A percentile compares a stretch with the other conserved stretches of the same genome.
phyloP scores from a whole-genome alignment of 2,329 filamentous ascomycete species.

The Dothideomycetes sp. region DNA sequence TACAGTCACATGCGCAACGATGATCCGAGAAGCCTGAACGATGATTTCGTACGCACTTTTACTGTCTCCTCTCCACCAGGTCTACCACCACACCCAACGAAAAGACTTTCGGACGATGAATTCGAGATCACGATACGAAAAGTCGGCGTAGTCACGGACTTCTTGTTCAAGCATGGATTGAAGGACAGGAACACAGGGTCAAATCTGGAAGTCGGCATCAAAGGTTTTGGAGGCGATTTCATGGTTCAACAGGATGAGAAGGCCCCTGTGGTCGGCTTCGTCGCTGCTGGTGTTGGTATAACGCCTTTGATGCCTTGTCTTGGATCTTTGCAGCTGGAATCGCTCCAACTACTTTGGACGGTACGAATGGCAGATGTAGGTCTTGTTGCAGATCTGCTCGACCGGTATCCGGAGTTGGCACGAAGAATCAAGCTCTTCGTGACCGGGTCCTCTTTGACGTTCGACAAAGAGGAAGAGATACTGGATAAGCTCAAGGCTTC shows the following conservation, averaged over 20 bases:
- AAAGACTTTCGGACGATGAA: conserved; percentile 30
- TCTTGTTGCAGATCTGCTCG: conserved; percentile 53
- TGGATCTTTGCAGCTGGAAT: conserved; percentile 19
- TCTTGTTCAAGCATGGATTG: conserved; percentile 44
- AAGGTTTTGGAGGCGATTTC: conserved; percentile 65
- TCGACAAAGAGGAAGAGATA: conserved; percentile 21
- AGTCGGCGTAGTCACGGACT: conserved; percentile 58
- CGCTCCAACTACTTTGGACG: conserved; percentile 59
- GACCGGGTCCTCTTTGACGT: conserved; percentile 38
- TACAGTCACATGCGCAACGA: conserved; percentile 79
- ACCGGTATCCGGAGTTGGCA: conserved; percentile 43
- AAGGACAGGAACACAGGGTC: conserved; percentile 3
- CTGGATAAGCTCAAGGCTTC: conserved; percentile 34
- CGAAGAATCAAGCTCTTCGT: conserved; percentile 53
- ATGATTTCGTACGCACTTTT: conserved; percentile 76
- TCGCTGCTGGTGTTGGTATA: conserved; percentile 75
- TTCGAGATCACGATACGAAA: conserved; percentile 65
- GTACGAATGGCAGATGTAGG: conserved; percentile 52
- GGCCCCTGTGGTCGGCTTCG: conserved; percentile 45
- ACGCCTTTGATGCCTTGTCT: conserved; percentile 62
- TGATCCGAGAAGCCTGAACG: conserved; percentile 70
- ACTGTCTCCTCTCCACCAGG: conserved; percentile 59
- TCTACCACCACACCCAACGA: conserved; percentile 20
- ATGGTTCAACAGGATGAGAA: conserved; percentile 23
- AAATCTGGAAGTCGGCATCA: conserved; percentile 53